A percentile compares a stretch with the other conserved stretches of the same genome.
These are phyloP conservation scores for Kurtzmaniella quercitrusa DNA, from an alignment of 1,139 yeast genomes.

Conservation along the genomic window DNA sequence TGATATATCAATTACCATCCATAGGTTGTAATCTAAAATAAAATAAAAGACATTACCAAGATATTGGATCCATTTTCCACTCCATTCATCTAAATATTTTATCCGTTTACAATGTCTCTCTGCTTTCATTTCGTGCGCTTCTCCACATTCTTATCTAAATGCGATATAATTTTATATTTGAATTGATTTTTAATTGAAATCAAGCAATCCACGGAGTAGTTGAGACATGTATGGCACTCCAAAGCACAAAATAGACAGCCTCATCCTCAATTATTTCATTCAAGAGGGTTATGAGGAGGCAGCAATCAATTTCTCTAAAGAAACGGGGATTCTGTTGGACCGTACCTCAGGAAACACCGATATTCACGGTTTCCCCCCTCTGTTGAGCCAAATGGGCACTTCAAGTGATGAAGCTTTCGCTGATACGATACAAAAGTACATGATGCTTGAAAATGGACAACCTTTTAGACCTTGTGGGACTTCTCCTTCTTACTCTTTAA, in stretches of 20 bases:
- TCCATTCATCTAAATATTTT: no score
- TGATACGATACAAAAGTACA: slow-evolving; percentile 15
- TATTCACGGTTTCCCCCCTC: slow-evolving; percentile 3
- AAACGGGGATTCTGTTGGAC: slow-evolving; percentile 23
- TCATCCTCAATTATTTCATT: slow-evolving; percentile 52
- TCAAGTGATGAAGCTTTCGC: slow-evolving; percentile 15
- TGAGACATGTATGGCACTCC: slow-evolving; percentile 11
- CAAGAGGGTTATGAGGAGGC: slow-evolving; percentile 58
- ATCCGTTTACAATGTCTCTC: no score
- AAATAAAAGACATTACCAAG: no score
- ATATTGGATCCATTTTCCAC: no score
- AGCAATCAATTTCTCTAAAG: slow-evolving; percentile 46
- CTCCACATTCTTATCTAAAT: slow-evolving; percentile 1
- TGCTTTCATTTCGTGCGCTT: background rate
- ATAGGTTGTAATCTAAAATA: no score
- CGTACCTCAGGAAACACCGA: slow-evolving; percentile 10
- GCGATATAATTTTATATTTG: no score
- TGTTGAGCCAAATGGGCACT: slow-evolving; percentile 7
- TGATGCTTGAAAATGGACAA: slow-evolving; percentile 8
- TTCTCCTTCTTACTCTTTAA: background rate
- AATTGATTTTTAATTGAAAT: no score
- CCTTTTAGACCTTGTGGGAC: background rate
- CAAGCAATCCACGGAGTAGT: no score
- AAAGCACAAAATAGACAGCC: slow-evolving; percentile 37
- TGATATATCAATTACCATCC: no score